Percentiles rank a stretch among this genome's conserved stretches.
Conservation (phyloP, 345 rosid genomes). For the Turritis glabra region DNA sequence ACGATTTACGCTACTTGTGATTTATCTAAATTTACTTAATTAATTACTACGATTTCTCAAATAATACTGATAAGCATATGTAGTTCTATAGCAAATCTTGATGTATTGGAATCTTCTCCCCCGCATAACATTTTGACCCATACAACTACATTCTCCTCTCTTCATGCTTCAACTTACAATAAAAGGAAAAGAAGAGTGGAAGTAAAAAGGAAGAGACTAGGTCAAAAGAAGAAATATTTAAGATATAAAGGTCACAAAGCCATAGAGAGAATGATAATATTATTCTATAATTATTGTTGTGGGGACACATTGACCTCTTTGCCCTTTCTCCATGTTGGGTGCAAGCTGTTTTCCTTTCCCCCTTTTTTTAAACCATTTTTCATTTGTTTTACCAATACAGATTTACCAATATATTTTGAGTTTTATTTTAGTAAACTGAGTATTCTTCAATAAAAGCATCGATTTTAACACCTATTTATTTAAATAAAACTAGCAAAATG, state of each 20-base stretch:
- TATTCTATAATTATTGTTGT: slow-evolving; percentile 69
- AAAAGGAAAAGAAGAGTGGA: slow-evolving; percentile 25
- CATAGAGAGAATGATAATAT: slow-evolving; percentile 44
- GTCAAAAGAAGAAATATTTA: slow-evolving; percentile 49
- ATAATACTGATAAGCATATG: neutral
- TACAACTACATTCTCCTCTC: neutral
- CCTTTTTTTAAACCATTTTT: neutral
- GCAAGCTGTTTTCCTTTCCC: slow-evolving; percentile 62
- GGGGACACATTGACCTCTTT: slow-evolving; percentile 49
- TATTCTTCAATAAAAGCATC: slow-evolving; percentile 18
- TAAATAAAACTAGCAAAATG: neutral
- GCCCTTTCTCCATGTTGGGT: slow-evolving; percentile 46
- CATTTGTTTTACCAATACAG: neutral
- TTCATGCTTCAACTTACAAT: slow-evolving; percentile 10
- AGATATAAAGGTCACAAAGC: slow-evolving; percentile 33
- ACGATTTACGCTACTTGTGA: neutral
- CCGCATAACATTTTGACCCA: slow-evolving; percentile 13
- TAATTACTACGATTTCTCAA: no score
- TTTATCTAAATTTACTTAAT: neutral
- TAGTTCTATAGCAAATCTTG: neutral
- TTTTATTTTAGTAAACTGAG: neutral
- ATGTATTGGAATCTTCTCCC: neutral
- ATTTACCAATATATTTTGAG: neutral
- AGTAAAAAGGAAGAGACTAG: slow-evolving; percentile 34
- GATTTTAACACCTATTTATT: neutral